Evolutionary conservation across 2,329 filamentous ascomycete genomes (phyloP).

Genomic region (Didymella glomerata): DNA sequence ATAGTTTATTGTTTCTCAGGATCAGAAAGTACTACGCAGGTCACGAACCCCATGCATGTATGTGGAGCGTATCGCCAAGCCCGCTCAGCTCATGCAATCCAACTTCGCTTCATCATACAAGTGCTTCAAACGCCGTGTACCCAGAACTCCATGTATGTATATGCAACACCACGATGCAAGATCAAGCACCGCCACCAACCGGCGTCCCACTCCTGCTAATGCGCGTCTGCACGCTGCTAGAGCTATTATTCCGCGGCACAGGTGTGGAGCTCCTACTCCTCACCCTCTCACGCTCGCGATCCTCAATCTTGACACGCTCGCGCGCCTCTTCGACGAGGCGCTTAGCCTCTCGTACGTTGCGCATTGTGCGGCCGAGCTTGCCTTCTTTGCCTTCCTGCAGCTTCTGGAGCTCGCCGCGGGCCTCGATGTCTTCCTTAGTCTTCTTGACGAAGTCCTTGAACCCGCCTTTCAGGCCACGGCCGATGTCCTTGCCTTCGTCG

Average conservation of each 20-base stretch:
- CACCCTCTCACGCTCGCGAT: conserved; percentile 35
- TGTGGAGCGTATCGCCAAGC: neutral
- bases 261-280: conserved; percentile 39
- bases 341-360: conserved; percentile 46
- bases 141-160: conserved; percentile 8
- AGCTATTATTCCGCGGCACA: conserved; percentile 32
- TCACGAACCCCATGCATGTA: neutral
- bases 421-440: conserved; percentile 46
- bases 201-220: conserved; percentile 36
- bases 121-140: neutral
- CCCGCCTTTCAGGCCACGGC: conserved; percentile 42
- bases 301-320: conserved; percentile 43
- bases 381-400: conserved; percentile 46
- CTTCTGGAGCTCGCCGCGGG: conserved; percentile 44
- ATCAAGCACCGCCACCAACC: conserved; percentile 18
- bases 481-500: conserved; percentile 40
- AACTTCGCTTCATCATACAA: neutral
- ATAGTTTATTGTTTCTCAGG: neutral
- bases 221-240: conserved; percentile 21
- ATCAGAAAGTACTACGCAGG: neutral
- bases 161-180: neutral
- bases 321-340: conserved; percentile 47
- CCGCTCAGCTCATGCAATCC: conserved; percentile 1
- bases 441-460: conserved; percentile 50
- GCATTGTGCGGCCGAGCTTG: conserved; percentile 42